Percentiles rank a stretch among this genome's conserved stretches.
Conservation (phyloP, 306 rosid species). For the Fragaria nilgerrensis region DNA sequence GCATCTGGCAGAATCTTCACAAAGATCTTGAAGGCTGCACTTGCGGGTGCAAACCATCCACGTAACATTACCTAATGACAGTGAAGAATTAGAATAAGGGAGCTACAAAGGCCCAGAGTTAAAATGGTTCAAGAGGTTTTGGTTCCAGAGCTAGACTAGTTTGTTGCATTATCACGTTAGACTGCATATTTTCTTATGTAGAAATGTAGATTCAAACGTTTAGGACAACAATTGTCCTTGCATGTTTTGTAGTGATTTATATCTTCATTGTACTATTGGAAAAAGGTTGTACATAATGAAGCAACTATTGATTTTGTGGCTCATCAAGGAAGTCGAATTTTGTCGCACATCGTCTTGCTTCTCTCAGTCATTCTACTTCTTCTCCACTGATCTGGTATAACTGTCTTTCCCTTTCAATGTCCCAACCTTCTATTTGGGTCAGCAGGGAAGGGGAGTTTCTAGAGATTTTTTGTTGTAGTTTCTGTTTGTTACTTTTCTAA, state of each 20-base stretch:
- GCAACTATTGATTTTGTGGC: constrained; percentile 3
- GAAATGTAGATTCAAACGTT: constrained; percentile 11
- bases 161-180: constrained; percentile 33
- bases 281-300: constrained; percentile 13
- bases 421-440: too few species aligned
- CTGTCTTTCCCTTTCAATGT: too few species aligned
- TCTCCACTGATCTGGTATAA: too few species aligned
- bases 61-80: constrained; percentile 14
- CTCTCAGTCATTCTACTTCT: too few species aligned
- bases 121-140: not conserved
- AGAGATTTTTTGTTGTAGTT: too few species aligned
- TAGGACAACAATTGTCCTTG: constrained; percentile 12
- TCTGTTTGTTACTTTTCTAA: too few species aligned
- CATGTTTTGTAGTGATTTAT: constrained; percentile 8
- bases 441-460: too few species aligned
- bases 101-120: constrained; percentile 14
- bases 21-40: constrained; percentile 70
- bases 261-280: not conserved
- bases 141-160: constrained; percentile 34
- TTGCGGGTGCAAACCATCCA: constrained; percentile 65
- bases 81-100: not conserved
- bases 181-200: constrained; percentile 20
- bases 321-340: not conserved
- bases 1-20: constrained; percentile 58
- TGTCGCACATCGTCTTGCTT: too few species aligned